Conservation (phyloP, 441 rosid genomes). For the Croton laevigatus region DNA sequence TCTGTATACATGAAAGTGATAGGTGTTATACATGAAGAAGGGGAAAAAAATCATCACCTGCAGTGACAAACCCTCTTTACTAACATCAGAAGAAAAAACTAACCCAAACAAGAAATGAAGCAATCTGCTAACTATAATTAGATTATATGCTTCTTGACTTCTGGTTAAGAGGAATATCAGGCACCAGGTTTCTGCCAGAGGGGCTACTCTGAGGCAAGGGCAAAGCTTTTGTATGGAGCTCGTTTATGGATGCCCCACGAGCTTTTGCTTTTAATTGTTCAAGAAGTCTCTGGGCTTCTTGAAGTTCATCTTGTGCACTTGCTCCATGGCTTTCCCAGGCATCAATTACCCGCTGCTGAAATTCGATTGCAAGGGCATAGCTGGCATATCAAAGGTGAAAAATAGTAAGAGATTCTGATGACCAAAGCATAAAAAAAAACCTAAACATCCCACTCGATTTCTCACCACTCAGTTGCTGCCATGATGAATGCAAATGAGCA, state of each 20-base stretch:
- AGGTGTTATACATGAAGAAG: background rate
- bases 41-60: background rate
- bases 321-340: constrained; percentile 92
- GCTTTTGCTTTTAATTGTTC: constrained; percentile 67
- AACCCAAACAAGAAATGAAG: background rate
- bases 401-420: constrained; percentile 4
- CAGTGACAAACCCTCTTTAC: background rate
- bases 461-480: constrained; percentile 7
- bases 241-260: constrained; percentile 36
- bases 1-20: background rate
- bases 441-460: constrained; percentile 6
- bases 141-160: constrained; percentile 14
- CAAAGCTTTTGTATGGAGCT: constrained; percentile 42
- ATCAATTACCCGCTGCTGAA: constrained; percentile 72
- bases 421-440: background rate
- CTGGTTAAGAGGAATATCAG: constrained; percentile 21
- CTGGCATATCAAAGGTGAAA: constrained; percentile 40
- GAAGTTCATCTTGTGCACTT: constrained; percentile 61
- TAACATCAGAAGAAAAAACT: background rate
- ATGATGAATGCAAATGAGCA: background rate
- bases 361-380: constrained; percentile 72
- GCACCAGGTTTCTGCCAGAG: constrained; percentile 23
- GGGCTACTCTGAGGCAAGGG: constrained; percentile 44
- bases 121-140: background rate
- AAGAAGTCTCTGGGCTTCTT: constrained; percentile 52